These are phyloP conservation scores for Alnus glutinosa DNA, from an alignment of 306 rosid species.

Conservation along the genomic window DNA sequence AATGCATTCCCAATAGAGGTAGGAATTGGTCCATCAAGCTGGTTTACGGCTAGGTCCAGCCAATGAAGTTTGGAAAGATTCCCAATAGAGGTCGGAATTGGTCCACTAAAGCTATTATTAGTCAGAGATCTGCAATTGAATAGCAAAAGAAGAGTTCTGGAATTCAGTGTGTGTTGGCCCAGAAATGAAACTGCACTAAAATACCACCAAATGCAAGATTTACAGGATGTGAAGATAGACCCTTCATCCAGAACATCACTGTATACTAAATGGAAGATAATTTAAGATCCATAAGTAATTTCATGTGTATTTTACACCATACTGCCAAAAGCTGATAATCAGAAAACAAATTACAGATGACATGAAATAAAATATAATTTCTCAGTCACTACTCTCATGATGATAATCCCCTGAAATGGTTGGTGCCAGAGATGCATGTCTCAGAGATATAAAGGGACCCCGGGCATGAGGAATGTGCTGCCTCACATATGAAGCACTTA, in stretches of 20 bases:
- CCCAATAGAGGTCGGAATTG: conserved; percentile 42
- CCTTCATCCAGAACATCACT: not conserved
- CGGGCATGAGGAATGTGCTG: not conserved
- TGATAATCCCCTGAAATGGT: not conserved
- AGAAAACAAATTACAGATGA: not conserved
- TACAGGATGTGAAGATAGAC: not conserved
- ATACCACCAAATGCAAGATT: not conserved
- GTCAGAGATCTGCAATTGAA: conserved; percentile 38
- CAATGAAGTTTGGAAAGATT: conserved; percentile 38
- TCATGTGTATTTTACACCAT: not conserved
- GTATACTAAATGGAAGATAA: not conserved
- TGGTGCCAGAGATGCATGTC: not conserved
- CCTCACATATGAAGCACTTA: not conserved
- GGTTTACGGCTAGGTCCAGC: conserved; percentile 48
- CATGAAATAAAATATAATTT: not conserved
- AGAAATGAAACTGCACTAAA: not conserved
- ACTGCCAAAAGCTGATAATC: not conserved
- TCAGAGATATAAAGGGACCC: not conserved
- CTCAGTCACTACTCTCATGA: not conserved
- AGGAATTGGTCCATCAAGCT: conserved; percentile 24
- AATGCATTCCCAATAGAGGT: not conserved
- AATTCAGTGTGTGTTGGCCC: not conserved
- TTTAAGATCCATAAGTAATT: not conserved
- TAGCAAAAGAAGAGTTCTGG: not conserved
- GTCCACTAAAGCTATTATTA: conserved; percentile 34